These are phyloP conservation scores for Diospyros kaki DNA, from an alignment of 148 eudicot species.

Conservation along the genomic window DNA sequence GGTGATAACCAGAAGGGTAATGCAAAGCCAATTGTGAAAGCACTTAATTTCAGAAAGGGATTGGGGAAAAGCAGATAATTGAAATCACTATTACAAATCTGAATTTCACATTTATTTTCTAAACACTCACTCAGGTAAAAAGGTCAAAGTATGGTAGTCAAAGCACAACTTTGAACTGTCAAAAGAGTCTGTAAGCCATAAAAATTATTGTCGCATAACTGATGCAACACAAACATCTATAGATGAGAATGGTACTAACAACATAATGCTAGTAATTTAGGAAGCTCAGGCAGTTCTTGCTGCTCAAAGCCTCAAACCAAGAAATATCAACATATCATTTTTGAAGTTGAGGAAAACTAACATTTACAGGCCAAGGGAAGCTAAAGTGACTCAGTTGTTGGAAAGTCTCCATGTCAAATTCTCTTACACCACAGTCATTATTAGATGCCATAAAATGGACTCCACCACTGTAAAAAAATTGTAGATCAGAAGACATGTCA, in stretches of 20 bases:
- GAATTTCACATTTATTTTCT: neutral
- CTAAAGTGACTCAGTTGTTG: conserved; percentile 64
- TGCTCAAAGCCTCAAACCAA: neutral
- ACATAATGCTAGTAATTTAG: neutral
- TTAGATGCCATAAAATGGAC: conserved; percentile 72
- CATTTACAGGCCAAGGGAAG: conserved; percentile 94
- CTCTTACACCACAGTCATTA: conserved; percentile 79
- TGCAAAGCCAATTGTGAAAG: neutral
- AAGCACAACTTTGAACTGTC: neutral
- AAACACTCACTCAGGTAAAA: neutral
- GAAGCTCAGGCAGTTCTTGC: neutral
- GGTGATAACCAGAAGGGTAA: neutral
- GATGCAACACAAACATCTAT: neutral
- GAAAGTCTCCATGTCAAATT: conserved; percentile 80
- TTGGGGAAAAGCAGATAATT: neutral
- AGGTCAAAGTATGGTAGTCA: neutral
- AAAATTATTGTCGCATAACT: neutral
- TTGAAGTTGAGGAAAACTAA: conserved; percentile 28
- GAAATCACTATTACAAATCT: neutral
- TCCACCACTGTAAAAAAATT: conserved; percentile 51
- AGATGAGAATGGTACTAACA: neutral
- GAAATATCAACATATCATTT: neutral
- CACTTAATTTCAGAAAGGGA: neutral
- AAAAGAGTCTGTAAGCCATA: neutral
- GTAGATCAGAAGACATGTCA: neutral